These are phyloP conservation scores for Fusarium sp. DNA, from an alignment of 2,329 filamentous ascomycete species.

Conservation along the genomic window DNA sequence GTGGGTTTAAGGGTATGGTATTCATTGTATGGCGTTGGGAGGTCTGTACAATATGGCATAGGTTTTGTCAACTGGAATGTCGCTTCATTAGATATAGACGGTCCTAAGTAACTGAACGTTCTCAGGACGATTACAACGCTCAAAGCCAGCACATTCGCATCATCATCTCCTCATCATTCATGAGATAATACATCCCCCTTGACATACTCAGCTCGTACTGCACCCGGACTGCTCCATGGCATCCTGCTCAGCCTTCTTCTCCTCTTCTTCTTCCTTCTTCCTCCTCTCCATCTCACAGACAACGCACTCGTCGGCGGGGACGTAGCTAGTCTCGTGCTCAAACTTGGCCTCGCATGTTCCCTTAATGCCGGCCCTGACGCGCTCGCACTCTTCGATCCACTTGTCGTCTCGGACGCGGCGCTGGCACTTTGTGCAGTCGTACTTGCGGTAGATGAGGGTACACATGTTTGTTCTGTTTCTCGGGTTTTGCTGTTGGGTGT, in stretches of 20 bases:
- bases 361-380: not conserved
- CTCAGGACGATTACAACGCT: not conserved
- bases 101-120: not conserved
- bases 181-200: no score
- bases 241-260: not conserved
- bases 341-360: slow-evolving; percentile 9
- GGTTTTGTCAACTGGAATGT: not conserved
- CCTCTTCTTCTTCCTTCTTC: slow-evolving; percentile 1
- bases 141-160: not conserved
- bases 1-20: slow-evolving; percentile 47
- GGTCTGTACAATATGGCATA: not conserved
- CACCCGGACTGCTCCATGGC: not conserved
- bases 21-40: slow-evolving; percentile 5
- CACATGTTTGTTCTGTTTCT: slow-evolving; percentile 20
- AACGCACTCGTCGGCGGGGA: slow-evolving; percentile 25
- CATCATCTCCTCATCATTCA: not conserved
- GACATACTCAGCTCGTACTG: not conserved
- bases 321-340: slow-evolving; percentile 15
- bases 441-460: slow-evolving; percentile 14
- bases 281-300: slow-evolving; percentile 27
- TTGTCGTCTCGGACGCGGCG: slow-evolving; percentile 18
- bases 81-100: slow-evolving; percentile 12
- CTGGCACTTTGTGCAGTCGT: slow-evolving; percentile 31
- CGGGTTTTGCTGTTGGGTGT: not conserved
- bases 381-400: slow-evolving; percentile 9